Evolutionary conservation across 805 yeast genomes (phyloP).

Genomic region (Yarrowia sp.): DNA sequence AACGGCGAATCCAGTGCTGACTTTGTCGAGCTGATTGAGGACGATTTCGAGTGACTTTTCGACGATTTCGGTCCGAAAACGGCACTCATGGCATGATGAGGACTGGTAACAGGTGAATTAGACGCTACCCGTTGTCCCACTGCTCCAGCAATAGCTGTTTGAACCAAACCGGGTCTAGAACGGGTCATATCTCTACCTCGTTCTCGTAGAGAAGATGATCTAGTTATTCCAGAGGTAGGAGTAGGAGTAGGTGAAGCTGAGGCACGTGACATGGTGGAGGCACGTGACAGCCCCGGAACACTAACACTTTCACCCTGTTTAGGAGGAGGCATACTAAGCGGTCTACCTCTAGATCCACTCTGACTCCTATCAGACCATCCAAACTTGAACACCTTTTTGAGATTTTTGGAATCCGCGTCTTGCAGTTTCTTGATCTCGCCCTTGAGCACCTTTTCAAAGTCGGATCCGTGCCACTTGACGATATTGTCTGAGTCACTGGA

Average conservation of each 20-base stretch:
- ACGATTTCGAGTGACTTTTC: neutral
- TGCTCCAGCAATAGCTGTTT: conserved; percentile 3
- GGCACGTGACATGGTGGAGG: neutral
- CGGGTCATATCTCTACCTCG: conserved; percentile 12
- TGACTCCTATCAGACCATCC: conserved; percentile 4
- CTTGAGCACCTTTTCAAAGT: neutral
- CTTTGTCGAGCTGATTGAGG: neutral
- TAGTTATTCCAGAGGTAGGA: neutral
- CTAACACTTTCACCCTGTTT: neutral
- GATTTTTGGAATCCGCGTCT: neutral
- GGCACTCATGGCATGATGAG: neutral
- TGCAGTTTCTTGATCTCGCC: conserved; percentile 8
- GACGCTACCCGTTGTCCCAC: neutral
- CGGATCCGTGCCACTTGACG: conserved; percentile 20
- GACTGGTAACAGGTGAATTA: neutral
- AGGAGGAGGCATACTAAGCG: conserved; percentile 18
- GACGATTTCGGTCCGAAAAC: neutral
- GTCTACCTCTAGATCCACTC: conserved; percentile 4
- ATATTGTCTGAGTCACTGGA: neutral
- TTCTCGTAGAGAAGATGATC: neutral
- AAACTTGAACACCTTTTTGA: conserved; percentile 5
- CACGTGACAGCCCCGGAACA: neutral
- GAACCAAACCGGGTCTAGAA: neutral
- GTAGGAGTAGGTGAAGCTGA: conserved; percentile 1
- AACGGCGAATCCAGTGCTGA: neutral